Base-by-base conservation (phyloP, 768 basidiomycete genomes). In the Harrya chromipes region DNA sequence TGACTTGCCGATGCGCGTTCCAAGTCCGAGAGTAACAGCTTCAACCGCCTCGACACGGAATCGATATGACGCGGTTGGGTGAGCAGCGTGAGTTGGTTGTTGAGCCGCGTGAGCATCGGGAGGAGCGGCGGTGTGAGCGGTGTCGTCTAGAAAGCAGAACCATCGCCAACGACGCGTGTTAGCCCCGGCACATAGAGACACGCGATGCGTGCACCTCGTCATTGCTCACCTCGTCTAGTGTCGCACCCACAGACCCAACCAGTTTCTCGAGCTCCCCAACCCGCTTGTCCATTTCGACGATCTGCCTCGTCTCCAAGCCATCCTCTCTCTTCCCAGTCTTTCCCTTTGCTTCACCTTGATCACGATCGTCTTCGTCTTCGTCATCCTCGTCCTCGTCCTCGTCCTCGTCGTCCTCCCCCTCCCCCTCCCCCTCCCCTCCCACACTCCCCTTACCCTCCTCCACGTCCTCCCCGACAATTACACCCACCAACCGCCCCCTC, bases 61-160 rank as follows among this genome's bases (percentile, higher is more conserved):
- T 99, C 97, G 43, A 98, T 85, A 63, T 98, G 94, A 14, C 94
- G 84, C 0, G 97, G 95, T 71, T 97, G 94, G 0, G 95, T 90
- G 40, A 99, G 82, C 14, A 97, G 75, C 7, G 84, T 81, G 20
- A 98, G 73, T 64, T 97, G 93, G 19, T 83, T 82, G 61, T 90
- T 92, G 38, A 97, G 81, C 38, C 89, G 82, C 16, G 81, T 80
- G 46, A 97, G 77, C 42, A 90, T 79, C 0, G 90, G 85, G 4
- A 97, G 72, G n/a, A 97, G 74, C 3, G 90, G 89, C 6, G 85
- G 78, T 0, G 90, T 86, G 16, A 92, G 74, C 2, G 85, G 84
- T 0, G 87, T 80, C 1, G 79, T 73, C 88, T 90, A 53, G 8
- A 24, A 31, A 6, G 2, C 31, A 33, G 33, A 33, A 27, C 10